Evolutionary conservation across 2,329 filamentous ascomycete genomes (phyloP), one percentile per base, ranked within the genome.

Genomic region (Anthostomella pinea): DNA sequence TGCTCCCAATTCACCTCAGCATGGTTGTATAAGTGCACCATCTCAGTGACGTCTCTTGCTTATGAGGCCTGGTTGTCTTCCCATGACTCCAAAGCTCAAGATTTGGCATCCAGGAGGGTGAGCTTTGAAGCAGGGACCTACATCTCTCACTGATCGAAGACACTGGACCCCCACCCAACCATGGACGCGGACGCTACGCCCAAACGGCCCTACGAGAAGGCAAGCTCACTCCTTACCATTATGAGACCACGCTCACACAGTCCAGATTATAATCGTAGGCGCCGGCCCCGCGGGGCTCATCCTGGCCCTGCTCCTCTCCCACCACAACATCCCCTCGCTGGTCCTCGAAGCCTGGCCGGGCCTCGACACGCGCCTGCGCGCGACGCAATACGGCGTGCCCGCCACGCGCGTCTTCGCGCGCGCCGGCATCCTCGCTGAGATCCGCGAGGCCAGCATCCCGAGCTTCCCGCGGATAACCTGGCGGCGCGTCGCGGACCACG

Each of bases 321-420:
- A 24, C 13, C 13, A 14, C 20, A 21, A 21, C 20, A 25, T 33
- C 20, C 30, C 20, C 8, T 15, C 20, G 13, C 5, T 21, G 14
- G 30, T 33, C 14, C 30, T 33, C 8, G 30, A 33, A 13, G 30
- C 30, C 6, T 33, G 30, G 30, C 14, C 19, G 13, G 20, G 9
- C 16, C 29, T 31, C 18, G 29, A 31, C 20, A 31, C 9, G 29
- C 29, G 29, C 13, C 29, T 31, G 20, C 30, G 30, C 30, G 30
- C 30, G 11, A 33, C 30, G n/a, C 30, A 31, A 18, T 31, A 31
- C 29, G 29, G 29, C 18, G 18, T 21, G 5, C 29, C 29, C 9
- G 29, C 29, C 15, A 31, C 29, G 15, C 29, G 29, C 18, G 29
- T 31, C 7, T 31, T 31, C 20, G 9, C 16, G n/a, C 29, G 29